A percentile compares a stretch with the other conserved stretches of the same genome.
phyloP scores from a whole-genome alignment of 768 basidiomycete genomes.

The Rickenella mellea region DNA sequence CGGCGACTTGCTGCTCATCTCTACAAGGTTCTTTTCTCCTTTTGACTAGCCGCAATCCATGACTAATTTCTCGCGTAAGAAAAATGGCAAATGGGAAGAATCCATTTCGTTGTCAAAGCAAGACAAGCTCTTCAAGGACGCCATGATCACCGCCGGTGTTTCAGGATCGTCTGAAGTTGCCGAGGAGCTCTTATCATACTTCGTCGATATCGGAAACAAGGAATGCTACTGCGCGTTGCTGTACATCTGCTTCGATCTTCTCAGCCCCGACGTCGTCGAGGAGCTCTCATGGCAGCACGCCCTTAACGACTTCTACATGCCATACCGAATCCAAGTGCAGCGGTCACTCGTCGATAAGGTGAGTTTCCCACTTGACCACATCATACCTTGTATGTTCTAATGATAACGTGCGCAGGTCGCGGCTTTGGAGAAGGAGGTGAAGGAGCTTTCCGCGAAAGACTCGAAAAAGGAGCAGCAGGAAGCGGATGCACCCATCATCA shows the following conservation, averaged over 20 bases:
- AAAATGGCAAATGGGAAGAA: constrained; percentile 94
- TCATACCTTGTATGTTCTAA: neutral
- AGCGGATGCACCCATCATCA: constrained; percentile 80
- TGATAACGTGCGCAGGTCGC: constrained; percentile 38
- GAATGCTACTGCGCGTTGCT: constrained; percentile 92
- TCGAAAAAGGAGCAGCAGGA: constrained; percentile 84
- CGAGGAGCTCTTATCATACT: constrained; percentile 92
- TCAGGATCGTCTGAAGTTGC: constrained; percentile 82
- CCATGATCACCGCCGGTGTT: constrained; percentile 85
- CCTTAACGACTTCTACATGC: constrained; percentile 96
- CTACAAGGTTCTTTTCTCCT: constrained; percentile 59
- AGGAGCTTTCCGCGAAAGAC: constrained; percentile 81
- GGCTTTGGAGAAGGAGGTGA: constrained; percentile 80
- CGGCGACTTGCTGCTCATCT: constrained; percentile 88
- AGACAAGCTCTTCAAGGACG: constrained; percentile 95
- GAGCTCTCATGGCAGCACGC: constrained; percentile 96
- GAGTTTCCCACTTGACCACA: constrained; percentile 4
- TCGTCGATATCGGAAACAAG: constrained; percentile 97
- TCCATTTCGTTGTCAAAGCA: constrained; percentile 92
- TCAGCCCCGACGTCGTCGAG: constrained; percentile 86
- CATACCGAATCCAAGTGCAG: constrained; percentile 84
- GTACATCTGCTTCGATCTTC: constrained; percentile 91
- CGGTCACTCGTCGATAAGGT: constrained; percentile 74
- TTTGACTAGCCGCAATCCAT: neutral
- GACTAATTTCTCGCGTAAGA: constrained; percentile 36